Evolutionary conservation across 176 grass and related monocot species (phyloP), one percentile per base, ranked within the genome.

Genomic region (Typha latifolia): DNA sequence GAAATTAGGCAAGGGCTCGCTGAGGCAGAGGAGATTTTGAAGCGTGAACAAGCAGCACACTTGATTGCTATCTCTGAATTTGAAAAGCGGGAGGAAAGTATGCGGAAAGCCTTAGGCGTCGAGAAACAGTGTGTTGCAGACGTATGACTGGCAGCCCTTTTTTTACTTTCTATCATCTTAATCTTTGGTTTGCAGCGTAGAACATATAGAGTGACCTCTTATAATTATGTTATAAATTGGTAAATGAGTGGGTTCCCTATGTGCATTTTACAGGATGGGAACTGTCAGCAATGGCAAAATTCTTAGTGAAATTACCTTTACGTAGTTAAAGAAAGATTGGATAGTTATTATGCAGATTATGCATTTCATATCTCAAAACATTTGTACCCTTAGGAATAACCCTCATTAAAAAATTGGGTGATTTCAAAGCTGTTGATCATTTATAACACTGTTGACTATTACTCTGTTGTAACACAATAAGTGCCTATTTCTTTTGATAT

Each of bases 111-210:
- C 51, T 18, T 99, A 47, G 89, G 89, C 71, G 80, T 99, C 62
- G 88, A 99, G 81, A 93, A 99, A 51, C 85, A 99, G 67, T 93
- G 86, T 14, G 86, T 99, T 51, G 61, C 73, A 70, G 89, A 82
- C 73, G 94, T 99, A 92, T 52, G 82, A 57, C 55, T 5, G 10
- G 72, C 20, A 67, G 37, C 23, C 67, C 53, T 74, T 67, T 57
- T 21, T 68, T 31, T 62, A n/a, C 62, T 73, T 37, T 37, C 49
- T 72, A 13, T 49, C 66, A 43, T 74, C 71, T 5, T 1, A 43
- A 66, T 48, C 26, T 26, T 79, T 50, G 53, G 18, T 9, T 29
- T 34, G 3, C 59, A 61, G 49, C 68, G 0, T 6, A 19, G 49
- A 69, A 11, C 51, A 9, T 56, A n/a, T 51, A 49, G 48, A 19